Evolutionary conservation across 306 rosid species (phyloP), one percentile per base, ranked within the genome.

Genomic region (Glycine tomentella): DNA sequence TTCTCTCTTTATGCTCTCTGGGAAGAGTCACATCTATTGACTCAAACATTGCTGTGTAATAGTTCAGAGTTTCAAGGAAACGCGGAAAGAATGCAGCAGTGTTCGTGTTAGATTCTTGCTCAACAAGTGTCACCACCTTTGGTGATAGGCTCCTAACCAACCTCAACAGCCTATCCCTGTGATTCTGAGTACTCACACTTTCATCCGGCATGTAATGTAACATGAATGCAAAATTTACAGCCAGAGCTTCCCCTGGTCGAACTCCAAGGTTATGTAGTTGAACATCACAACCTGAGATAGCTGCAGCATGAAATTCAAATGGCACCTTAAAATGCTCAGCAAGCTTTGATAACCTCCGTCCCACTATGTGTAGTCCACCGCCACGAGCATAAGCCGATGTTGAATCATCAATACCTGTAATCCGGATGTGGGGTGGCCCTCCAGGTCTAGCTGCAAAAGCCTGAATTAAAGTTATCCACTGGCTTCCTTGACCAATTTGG

Each of bases 401-500:
- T 5, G 94, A 82, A 77, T 93, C 93, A 70, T 92, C 98, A 0
- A 95, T 90, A 17, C 98, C 98, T 6, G 99, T 96, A n/a, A 96
- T 93, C 10, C 94, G 91, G 71, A 96, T 96, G 69, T 90, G 97
- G 11, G 99, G 99, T 1, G 99, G 99, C 15, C 99, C 97, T 38
- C 98, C 96, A n/a, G 99, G 98, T 83, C 98, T 86, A 69, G 97
- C 91, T 58, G 99, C 97, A 82, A 96, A 96, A 80, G 99, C 99
- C 75, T 90, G 98, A 80, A 96, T 96, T 73, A 96, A 84, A 67
- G 98, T 92, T 80, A 91, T 68, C 99, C 99, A 96, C 49, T 96
- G 99, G 80, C 97, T 89, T 73, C 99, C 99, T 83, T 93, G 98
- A 76, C 88, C 87, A 42, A 96, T 90, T 80, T 90, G 98, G 89